These are phyloP conservation scores for Tetracladium maxilliforme DNA, from an alignment of 2,329 filamentous ascomycete species.

Conservation along the genomic window DNA sequence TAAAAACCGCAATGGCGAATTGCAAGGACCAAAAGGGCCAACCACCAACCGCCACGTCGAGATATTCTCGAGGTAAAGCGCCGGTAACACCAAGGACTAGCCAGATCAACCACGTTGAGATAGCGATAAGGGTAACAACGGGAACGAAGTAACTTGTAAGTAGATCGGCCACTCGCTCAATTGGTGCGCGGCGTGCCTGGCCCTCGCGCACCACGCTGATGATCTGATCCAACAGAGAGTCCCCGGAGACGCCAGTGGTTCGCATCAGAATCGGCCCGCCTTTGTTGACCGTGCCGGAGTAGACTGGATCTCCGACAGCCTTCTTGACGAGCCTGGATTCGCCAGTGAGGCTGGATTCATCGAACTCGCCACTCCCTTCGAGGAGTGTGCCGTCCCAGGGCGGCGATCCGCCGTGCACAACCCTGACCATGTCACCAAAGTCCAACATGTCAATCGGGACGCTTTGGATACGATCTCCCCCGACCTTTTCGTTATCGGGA, in stretches of 20 bases:
- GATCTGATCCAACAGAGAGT: conserved; percentile 69
- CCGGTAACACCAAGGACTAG: conserved; percentile 46
- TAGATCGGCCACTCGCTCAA: conserved; percentile 59
- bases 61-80: conserved; percentile 37
- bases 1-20: conserved; percentile 53
- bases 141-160: conserved; percentile 69
- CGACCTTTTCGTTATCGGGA: conserved; percentile 11
- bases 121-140: conserved; percentile 51
- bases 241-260: conserved; percentile 49
- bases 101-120: conserved; percentile 61
- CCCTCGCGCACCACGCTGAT: conserved; percentile 65
- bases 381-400: conserved; percentile 65
- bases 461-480: conserved; percentile 3
- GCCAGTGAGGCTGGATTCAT: conserved; percentile 82
- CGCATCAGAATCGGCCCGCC: conserved; percentile 44
- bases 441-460: conserved; percentile 48
- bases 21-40: conserved; percentile 63
- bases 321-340: conserved; percentile 59
- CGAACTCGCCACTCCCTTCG: conserved; percentile 53
- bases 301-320: conserved; percentile 45
- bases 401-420: conserved; percentile 69
- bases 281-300: conserved; percentile 63
- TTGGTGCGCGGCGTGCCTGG: conserved; percentile 59
- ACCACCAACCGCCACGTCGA: conserved; percentile 38
- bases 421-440: conserved; percentile 56